phyloP scores from a whole-genome alignment of 2,329 filamentous ascomycete species.

The Tympanopsis confertula region DNA sequence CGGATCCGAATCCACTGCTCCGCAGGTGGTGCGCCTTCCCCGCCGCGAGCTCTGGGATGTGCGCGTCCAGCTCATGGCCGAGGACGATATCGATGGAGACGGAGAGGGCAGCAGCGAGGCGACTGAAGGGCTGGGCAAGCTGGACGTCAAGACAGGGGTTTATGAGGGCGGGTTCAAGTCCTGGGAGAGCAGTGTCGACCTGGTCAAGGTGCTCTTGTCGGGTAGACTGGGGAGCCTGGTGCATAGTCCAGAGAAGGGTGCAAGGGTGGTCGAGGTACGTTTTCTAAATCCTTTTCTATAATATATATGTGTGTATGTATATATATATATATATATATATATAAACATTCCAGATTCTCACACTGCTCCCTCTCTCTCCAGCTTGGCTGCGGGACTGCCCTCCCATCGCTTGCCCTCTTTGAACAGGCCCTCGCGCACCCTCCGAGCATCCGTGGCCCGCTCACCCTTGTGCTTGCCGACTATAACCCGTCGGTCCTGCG shows the following conservation, averaged over 20 bases:
- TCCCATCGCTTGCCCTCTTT: slow-evolving; percentile 63
- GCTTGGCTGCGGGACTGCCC: slow-evolving; percentile 69
- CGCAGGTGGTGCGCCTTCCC: slow-evolving; percentile 42
- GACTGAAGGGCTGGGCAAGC: slow-evolving; percentile 43
- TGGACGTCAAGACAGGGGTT: slow-evolving; percentile 69
- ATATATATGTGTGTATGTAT: neutral
- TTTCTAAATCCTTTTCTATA: slow-evolving; percentile 2
- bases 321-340: neutral
- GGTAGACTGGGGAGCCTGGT: slow-evolving; percentile 21
- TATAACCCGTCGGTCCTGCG: slow-evolving; percentile 71
- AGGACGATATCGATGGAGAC: slow-evolving; percentile 36
- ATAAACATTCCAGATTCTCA: neutral
- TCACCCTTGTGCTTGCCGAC: slow-evolving; percentile 61
- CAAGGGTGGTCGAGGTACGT: slow-evolving; percentile 42
- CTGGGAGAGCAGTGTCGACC: slow-evolving; percentile 76
- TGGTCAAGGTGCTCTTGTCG: slow-evolving; percentile 54
- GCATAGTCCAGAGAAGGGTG: slow-evolving; percentile 17
- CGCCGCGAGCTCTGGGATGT: slow-evolving; percentile 75
- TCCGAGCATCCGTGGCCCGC: slow-evolving; percentile 10
- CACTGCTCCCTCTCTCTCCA: slow-evolving; percentile 25
- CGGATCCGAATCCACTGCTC: too few species aligned
- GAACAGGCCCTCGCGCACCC: slow-evolving; percentile 37
- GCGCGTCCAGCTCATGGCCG: slow-evolving; percentile 69
- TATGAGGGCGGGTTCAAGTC: slow-evolving; percentile 86
- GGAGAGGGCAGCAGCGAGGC: slow-evolving; percentile 19